Evolutionary conservation across 176 grass and related monocot species (phyloP).

Genomic region (Chloris gayana): DNA sequence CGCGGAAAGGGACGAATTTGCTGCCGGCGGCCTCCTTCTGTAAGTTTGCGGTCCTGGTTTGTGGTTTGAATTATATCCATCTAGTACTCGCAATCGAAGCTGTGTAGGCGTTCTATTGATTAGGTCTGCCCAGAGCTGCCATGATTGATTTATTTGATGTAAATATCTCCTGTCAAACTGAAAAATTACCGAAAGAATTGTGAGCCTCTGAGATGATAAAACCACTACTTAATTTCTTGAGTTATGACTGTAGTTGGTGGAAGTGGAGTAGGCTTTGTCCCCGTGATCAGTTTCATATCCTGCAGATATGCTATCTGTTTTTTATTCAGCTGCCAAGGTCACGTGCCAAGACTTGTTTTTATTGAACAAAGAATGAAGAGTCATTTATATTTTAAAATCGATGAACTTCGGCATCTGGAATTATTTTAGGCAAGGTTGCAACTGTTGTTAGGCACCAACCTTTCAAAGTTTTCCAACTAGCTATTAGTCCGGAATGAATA

Average conservation of each 20-base stretch:
- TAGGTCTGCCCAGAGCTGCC: background rate
- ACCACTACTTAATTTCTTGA: background rate
- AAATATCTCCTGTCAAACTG: background rate
- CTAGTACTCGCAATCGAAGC: background rate
- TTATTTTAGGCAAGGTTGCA: background rate
- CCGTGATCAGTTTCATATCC: background rate
- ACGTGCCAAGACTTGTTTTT: background rate
- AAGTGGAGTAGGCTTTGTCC: background rate
- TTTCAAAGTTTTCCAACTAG: background rate
- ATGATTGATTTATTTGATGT: background rate
- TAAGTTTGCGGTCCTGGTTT: conserved; percentile 31
- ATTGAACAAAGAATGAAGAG: background rate
- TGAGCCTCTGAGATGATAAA: background rate
- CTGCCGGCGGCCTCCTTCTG: conserved; percentile 30
- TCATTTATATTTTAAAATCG: background rate
- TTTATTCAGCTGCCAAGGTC: background rate
- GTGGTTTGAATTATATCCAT: background rate
- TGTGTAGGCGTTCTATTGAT: background rate
- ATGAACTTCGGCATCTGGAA: background rate
- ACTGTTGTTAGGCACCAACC: background rate
- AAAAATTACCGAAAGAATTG: background rate
- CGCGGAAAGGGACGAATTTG: conserved; percentile 15
- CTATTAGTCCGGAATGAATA: background rate
- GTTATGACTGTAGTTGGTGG: background rate
- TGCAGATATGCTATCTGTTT: background rate